phyloP scores from a whole-genome alignment of 805 yeast species.

The Blastobotrys peoriensis region DNA sequence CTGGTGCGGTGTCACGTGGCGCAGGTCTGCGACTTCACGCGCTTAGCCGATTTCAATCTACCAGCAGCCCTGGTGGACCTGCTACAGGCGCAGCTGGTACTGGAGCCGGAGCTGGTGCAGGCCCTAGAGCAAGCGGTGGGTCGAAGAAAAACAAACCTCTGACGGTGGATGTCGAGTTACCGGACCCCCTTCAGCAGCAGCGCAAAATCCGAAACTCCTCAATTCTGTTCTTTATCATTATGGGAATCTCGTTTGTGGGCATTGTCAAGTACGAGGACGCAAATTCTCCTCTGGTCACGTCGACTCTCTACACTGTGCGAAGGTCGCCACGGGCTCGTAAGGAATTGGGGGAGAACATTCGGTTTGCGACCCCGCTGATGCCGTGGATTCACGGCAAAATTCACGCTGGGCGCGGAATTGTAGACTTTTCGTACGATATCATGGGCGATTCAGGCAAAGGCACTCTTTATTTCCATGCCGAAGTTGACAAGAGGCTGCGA shows the following conservation, averaged over 20 bases:
- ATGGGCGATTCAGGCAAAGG: slow-evolving; percentile 57
- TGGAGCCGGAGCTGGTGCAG: too few relatives aligned
- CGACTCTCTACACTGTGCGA: slow-evolving; percentile 79
- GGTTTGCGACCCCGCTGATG: slow-evolving; percentile 54
- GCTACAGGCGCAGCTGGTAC: too few relatives aligned
- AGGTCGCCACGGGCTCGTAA: slow-evolving; percentile 61
- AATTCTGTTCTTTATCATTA: slow-evolving; percentile 45
- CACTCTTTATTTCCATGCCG: slow-evolving; percentile 60
- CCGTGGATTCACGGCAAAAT: slow-evolving; percentile 90
- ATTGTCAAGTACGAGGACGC: slow-evolving; percentile 92
- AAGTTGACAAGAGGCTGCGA: slow-evolving; percentile 51
- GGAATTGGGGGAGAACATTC: slow-evolving; percentile 67
- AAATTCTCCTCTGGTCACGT: slow-evolving; percentile 80
- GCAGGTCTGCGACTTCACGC: too few relatives aligned
- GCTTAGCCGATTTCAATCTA: too few relatives aligned
- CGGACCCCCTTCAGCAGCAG: slow-evolving; percentile 44
- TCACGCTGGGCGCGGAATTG: slow-evolving; percentile 75
- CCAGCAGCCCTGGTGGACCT: too few relatives aligned
- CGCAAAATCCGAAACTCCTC: slow-evolving; percentile 51
- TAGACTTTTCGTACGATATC: slow-evolving; percentile 66
- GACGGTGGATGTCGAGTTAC: slow-evolving; percentile 72
- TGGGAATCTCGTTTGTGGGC: slow-evolving; percentile 51
- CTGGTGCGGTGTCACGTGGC: too few relatives aligned
- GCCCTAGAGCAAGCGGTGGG: too few relatives aligned
- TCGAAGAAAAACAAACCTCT: slow-evolving; percentile 35